Evolutionary conservation across 306 rosid genomes (phyloP), one percentile per base, ranked within the genome.

Genomic region (Rubus parviflorus): DNA sequence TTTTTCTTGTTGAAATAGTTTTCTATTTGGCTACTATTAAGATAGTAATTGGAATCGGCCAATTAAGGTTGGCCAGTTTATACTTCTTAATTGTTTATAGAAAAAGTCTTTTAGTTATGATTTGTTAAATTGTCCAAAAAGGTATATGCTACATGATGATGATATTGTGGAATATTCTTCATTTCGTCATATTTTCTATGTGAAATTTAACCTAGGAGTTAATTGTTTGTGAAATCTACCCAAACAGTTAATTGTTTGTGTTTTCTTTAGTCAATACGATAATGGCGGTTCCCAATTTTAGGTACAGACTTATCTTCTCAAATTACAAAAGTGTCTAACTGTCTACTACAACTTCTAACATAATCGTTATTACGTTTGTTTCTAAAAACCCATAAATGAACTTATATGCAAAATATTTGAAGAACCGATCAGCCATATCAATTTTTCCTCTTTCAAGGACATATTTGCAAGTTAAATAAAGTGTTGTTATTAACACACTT

Each of bases 41-140:
- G n/a, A n/a, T n/a, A n/a, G n/a, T n/a, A 3, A 10, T 16, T 57
- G 47, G 3, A 22, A 42, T 73, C 35, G 53, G 42, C 65, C 25
- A 41, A 42, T 73, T 56, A 42, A 30, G 68, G 43, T 57, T 41
- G 77, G 53, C 77, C 67, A 4, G 52, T 12, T 46, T 9, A 47
- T 4, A 6, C 4, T 22, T 57, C 13, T 57, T 57, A 7, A 57
- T 30, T 30, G 35, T 30, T 30, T 0, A 30, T 30, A 0, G 35
- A 30, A 30, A 30, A 30, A 30, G 35, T 30, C 35, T 30, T 30
- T 30, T 25, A 25, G 30, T 25, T 25, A 25, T 25, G 30, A 25
- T 25, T 25, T 25, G 30, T 25, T 25, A 25, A 25, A 43, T 20
- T 20, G 35, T 20, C 25, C 11, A 43, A 43, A 3, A 20, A 9